These are phyloP conservation scores for Castanea crenata DNA, from an alignment of 306 rosid species.

Conservation along the genomic window DNA sequence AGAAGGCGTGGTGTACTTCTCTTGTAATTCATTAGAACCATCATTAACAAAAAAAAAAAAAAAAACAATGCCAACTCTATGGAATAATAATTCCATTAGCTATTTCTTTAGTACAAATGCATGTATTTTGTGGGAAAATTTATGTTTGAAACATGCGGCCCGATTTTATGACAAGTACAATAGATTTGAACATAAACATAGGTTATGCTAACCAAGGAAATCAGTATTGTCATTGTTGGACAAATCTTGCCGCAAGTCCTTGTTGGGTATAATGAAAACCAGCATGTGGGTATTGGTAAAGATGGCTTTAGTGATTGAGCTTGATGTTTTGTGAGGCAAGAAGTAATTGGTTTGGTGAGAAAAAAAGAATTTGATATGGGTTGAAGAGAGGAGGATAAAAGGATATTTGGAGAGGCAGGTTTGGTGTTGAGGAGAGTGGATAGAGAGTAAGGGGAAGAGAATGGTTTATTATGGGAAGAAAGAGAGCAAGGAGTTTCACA, in stretches of 20 bases:
- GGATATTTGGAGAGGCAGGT: conserved; percentile 41
- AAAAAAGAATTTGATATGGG: conserved; percentile 44
- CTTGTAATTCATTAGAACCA: neutral
- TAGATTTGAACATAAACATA: neutral
- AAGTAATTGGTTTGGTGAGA: conserved; percentile 44
- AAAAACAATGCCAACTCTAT: neutral
- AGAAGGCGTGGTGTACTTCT: conserved; percentile 29
- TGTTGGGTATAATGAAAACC: conserved; percentile 64
- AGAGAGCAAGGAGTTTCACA: conserved; percentile 13
- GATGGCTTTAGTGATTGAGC: conserved; percentile 37
- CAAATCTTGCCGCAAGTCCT: conserved; percentile 62
- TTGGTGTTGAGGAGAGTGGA: conserved; percentile 59
- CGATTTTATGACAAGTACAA: too few species aligned
- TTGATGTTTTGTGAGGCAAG: conserved; percentile 42
- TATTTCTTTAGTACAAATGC: neutral
- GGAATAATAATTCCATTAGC: neutral
- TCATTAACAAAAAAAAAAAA: neutral
- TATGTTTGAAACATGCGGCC: too few species aligned
- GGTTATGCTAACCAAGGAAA: conserved; percentile 24
- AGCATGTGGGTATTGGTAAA: conserved; percentile 34
- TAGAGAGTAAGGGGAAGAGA: conserved; percentile 66
- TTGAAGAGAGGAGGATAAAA: conserved; percentile 34
- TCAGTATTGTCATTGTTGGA: conserved; percentile 20
- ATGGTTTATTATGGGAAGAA: conserved; percentile 69
- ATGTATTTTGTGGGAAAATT: neutral